Base-by-base conservation (phyloP, 495 filamentous ascomycete species). In the Xylaria acuta region DNA sequence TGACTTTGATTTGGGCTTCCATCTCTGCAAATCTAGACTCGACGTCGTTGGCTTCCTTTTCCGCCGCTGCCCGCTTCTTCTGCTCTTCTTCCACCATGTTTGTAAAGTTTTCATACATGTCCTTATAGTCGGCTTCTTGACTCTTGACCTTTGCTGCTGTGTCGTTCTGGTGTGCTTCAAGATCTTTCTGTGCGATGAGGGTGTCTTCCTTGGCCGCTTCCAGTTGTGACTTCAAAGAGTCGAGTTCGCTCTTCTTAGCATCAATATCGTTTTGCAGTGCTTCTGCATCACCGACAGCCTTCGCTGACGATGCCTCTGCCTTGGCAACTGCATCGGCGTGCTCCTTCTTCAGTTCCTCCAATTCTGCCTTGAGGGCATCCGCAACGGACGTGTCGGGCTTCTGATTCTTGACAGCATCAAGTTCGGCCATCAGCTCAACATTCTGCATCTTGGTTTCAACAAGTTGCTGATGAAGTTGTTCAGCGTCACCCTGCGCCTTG, bases 391-490 rank as follows among this genome's bases (percentile, higher is more conserved):
- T 87, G 65, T 89, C 86, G 11, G 85, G 81, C 73, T 83, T 88
- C 66, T 85, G 84, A 71, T 80, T 87, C 78, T 82, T 82, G 40
- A 81, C 73, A 49, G 84, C 85, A 49, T 89, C 87, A 30, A 88
- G 80, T 67, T 87, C 86, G 12, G 86, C 86, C 77, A 85, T 84
- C 18, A 86, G 83, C 51, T 82, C 82, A 34, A 86, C 83, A 56
- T 86, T 88, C 51, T 84, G 85, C 84, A 86, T 86, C 78, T 88
- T 88, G 70, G 87, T 85, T 51, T 82, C 76, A 3, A 86, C 86
- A 22, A 89, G 83, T 68, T 84, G 77, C 72, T 86, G 80, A 67
- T 81, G 81, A 54, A 88, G 73, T 8, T 78, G 75, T 60, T 86
- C 83, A 34, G 80, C 65, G 47, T 88, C 86, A 9, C 74, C 76